Evolutionary conservation across 164 flowering plant species (phyloP).

Genomic region (Aristolochia californica): DNA sequence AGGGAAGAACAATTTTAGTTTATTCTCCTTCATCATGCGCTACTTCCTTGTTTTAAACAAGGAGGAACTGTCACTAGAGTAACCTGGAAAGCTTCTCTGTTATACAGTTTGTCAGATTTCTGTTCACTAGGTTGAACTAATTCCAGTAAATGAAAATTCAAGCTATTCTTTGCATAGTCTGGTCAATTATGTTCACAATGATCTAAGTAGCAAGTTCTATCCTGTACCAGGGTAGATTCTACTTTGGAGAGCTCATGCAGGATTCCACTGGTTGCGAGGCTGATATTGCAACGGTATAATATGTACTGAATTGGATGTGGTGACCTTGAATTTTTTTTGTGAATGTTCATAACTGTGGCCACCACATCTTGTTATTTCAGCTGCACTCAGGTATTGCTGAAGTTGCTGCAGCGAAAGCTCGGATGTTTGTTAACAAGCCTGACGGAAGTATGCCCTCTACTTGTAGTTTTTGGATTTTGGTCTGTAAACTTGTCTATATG

Average conservation of each 20-base stretch:
- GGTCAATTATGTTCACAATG: no score
- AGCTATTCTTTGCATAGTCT: no score
- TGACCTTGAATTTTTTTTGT: neutral
- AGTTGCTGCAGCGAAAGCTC: constrained; percentile 96
- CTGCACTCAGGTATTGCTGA: constrained; percentile 91
- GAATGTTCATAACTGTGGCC: neutral
- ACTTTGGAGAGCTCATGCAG: constrained; percentile 71
- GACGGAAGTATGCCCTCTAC: constrained; percentile 72
- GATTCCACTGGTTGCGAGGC: constrained; percentile 62
- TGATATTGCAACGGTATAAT: constrained; percentile 46
- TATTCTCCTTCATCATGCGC: no score
- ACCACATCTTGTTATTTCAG: constrained; percentile 28
- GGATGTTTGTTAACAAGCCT: constrained; percentile 94
- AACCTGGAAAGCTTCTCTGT: no score
- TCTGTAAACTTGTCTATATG: no score
- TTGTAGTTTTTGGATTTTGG: neutral
- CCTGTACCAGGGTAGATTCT: constrained; percentile 73
- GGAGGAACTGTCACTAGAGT: no score
- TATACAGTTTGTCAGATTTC: no score
- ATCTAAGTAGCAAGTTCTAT: no score
- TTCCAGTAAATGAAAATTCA: no score
- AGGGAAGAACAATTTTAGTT: no score
- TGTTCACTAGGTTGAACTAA: no score
- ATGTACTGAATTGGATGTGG: neutral
- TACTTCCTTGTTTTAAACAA: no score